Conservation (phyloP, 352 stramenopile genomes). For the Globisporangium takayamanum region DNA sequence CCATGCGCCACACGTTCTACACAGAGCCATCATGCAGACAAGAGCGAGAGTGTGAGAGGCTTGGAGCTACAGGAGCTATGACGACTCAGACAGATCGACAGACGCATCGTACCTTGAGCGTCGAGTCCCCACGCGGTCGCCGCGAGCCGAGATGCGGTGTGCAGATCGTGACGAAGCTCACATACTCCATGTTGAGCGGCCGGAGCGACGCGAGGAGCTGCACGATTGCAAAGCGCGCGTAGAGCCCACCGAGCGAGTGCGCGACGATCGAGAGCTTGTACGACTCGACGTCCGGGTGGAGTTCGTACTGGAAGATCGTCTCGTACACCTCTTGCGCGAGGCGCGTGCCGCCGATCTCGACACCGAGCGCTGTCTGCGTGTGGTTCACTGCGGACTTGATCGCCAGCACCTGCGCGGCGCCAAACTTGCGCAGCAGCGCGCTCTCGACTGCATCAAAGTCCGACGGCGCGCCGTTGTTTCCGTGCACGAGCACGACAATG, state of each 20-base stretch:
- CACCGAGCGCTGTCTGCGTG: conserved; percentile 52
- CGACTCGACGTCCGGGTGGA: conserved; percentile 32
- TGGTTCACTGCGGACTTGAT: conserved; percentile 64
- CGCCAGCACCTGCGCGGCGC: conserved; percentile 40
- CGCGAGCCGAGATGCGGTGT: conserved; percentile 74
- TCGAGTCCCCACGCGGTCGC: conserved; percentile 49
- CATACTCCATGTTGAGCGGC: conserved; percentile 58
- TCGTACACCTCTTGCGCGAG: conserved; percentile 64
- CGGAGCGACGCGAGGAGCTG: conserved; percentile 45
- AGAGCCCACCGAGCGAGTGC: conserved; percentile 75
- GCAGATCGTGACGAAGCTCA: conserved; percentile 76
- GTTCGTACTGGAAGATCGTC: conserved; percentile 49
- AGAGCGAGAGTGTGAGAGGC: background rate
- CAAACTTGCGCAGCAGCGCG: conserved; percentile 39
- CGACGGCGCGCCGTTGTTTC: conserved; percentile 68
- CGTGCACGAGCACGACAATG: conserved; percentile 78
- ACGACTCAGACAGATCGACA: background rate
- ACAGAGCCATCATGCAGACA: background rate
- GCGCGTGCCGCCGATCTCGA: conserved; percentile 54
- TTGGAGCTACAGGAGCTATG: background rate
- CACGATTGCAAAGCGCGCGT: conserved; percentile 59
- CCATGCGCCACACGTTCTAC: conserved; percentile 64
- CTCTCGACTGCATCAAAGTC: conserved; percentile 64
- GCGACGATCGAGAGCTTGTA: conserved; percentile 69
- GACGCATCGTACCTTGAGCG: conserved; percentile 39